Percentiles rank a stretch among this genome's conserved stretches.
These are phyloP conservation scores for Starmerella lactis-condensi DNA, from an alignment of 805 yeast species.

Conservation along the genomic window DNA sequence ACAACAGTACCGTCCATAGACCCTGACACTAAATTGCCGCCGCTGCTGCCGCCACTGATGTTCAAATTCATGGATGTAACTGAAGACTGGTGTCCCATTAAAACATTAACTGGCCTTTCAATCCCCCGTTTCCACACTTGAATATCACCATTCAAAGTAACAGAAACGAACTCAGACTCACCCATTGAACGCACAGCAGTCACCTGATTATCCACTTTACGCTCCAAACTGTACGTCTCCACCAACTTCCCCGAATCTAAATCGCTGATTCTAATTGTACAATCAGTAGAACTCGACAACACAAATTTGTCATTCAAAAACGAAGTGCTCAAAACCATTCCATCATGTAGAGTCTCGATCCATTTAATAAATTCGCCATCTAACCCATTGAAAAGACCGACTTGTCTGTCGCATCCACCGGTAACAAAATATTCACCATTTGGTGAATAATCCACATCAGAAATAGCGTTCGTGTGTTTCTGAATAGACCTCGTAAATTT, in stretches of 20 bases:
- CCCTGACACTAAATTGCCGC: conserved; percentile 35
- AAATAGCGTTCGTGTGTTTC: conserved; percentile 57
- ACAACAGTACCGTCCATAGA: conserved; percentile 64
- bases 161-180: conserved; percentile 38
- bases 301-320: conserved; percentile 44
- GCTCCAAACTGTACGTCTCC: conserved; percentile 35
- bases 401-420: conserved; percentile 69
- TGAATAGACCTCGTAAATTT: conserved; percentile 58
- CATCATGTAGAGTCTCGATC: conserved; percentile 36
- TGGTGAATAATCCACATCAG: conserved; percentile 68
- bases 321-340: conserved; percentile 62
- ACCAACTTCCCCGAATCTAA: conserved; percentile 28
- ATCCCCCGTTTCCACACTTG: conserved; percentile 30
- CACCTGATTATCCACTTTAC: conserved; percentile 44
- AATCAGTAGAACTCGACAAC: conserved; percentile 74
- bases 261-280: conserved; percentile 48
- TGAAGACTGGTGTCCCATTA: conserved; percentile 68
- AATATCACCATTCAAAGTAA: conserved; percentile 56
- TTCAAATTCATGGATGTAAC: conserved; percentile 38
- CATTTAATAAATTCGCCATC: conserved; percentile 54
- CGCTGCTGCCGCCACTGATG: conserved; percentile 6
- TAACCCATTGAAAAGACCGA: conserved; percentile 69
- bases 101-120: conserved; percentile 24
- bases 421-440: conserved; percentile 57
- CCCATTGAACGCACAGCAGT: conserved; percentile 61